phyloP scores from a whole-genome alignment of 495 filamentous ascomycete species.

The Tuber aestivum region DNA sequence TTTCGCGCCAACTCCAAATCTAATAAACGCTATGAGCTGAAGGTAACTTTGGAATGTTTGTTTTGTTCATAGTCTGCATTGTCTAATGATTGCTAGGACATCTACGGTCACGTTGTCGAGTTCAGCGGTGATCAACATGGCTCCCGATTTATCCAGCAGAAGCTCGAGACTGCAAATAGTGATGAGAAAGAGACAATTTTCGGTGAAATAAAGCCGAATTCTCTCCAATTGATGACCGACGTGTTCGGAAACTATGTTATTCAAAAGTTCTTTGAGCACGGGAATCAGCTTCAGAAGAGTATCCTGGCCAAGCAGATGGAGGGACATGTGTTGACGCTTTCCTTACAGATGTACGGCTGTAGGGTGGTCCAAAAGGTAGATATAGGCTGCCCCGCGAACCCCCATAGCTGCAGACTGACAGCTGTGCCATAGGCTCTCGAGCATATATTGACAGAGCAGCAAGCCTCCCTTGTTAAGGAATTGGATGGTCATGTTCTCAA shows the following conservation, averaged over 20 bases:
- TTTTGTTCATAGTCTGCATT: neutral
- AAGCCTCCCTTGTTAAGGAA: conserved; percentile 76
- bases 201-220: conserved; percentile 73
- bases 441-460: conserved; percentile 83
- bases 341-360: conserved; percentile 89
- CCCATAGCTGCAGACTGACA: conserved; percentile 25
- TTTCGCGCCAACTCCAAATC: conserved; percentile 71
- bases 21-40: conserved; percentile 76
- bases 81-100: conserved; percentile 54
- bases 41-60: conserved; percentile 50
- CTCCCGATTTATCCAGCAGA: conserved; percentile 92
- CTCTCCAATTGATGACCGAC: conserved; percentile 86
- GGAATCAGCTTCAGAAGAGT: conserved; percentile 89
- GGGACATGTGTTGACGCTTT: conserved; percentile 69
- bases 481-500: conserved; percentile 69
- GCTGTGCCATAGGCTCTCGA: conserved; percentile 65
- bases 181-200: conserved; percentile 97
- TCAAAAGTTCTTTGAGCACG: conserved; percentile 96
- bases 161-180: conserved; percentile 88
- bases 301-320: conserved; percentile 80
- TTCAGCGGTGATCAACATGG: conserved; percentile 95
- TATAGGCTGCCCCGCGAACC: conserved; percentile 14
- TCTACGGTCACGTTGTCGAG: conserved; percentile 83
- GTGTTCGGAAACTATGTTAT: conserved; percentile 98
- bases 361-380: conserved; percentile 88